Evolutionary conservation across 352 stramenopile species (phyloP).

Genomic region (Blastocystis sp.): DNA sequence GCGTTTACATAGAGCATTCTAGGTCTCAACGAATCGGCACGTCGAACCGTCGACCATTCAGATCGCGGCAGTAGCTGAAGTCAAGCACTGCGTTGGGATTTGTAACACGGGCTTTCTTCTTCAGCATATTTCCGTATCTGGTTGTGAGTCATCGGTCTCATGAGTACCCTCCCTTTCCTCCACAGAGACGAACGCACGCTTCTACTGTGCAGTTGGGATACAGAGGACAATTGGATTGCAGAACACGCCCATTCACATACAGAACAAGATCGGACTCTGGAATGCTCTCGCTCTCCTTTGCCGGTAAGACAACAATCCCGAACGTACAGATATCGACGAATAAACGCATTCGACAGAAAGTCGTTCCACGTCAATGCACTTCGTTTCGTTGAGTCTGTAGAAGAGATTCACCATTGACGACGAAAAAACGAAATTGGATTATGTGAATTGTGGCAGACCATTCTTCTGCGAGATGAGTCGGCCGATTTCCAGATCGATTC

Average conservation of each 20-base stretch:
- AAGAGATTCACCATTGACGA: constrained; percentile 35
- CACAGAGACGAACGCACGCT: not conserved
- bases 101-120: constrained; percentile 30
- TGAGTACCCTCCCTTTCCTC: constrained; percentile 47
- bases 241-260: not conserved
- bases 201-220: not conserved
- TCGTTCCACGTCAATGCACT: not conserved
- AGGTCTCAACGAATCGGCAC: not conserved
- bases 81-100: constrained; percentile 53
- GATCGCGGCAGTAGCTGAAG: constrained; percentile 45
- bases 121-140: constrained; percentile 52
- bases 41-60: constrained; percentile 38
- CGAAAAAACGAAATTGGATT: not conserved
- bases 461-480: not conserved
- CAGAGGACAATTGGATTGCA: not conserved
- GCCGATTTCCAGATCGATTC: not conserved
- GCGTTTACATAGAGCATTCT: constrained; percentile 48
- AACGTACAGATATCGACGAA: not conserved
- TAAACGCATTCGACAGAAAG: not conserved
- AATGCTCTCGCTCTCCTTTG: constrained; percentile 20
- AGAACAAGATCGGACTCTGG: not conserved
- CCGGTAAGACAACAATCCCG: not conserved
- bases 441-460: not conserved
- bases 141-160: not conserved
- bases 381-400: constrained; percentile 11